phyloP scores from a whole-genome alignment of 129 eudicot species.

The Kitagawia praeruptora region DNA sequence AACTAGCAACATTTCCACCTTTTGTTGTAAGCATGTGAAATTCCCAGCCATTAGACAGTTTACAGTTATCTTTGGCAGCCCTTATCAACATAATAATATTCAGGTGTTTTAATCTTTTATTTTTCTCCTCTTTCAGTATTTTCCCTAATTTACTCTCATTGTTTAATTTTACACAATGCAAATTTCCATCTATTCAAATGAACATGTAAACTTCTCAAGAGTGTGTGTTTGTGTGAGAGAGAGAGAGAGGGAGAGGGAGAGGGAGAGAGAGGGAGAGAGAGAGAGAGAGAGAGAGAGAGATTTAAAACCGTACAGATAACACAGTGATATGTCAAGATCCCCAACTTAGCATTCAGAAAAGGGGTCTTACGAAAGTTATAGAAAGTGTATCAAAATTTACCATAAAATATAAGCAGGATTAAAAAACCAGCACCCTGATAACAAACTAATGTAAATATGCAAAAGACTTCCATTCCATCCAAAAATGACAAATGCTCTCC shows the following conservation, averaged over 20 bases:
- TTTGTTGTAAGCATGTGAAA: background rate
- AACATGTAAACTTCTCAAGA: background rate
- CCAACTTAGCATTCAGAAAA: background rate
- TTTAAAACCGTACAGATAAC: too few relatives aligned
- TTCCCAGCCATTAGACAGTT: background rate
- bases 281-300: background rate
- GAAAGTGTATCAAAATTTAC: background rate
- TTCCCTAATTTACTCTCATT: background rate
- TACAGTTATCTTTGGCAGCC: background rate
- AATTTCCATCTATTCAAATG: too few relatives aligned
- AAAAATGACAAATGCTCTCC: background rate
- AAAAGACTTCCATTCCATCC: background rate
- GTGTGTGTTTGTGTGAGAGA: background rate
- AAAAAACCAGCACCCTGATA: background rate
- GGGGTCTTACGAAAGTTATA: background rate
- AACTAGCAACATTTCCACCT: background rate
- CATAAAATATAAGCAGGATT: background rate
- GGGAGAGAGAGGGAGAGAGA: too few relatives aligned
- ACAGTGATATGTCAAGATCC: background rate
- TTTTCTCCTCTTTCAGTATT: background rate
- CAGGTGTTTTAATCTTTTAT: background rate
- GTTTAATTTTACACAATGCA: background rate
- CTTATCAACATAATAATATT: background rate
- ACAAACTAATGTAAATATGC: background rate
- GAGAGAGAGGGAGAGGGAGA: too few relatives aligned